Conservation (phyloP, 805 yeast genomes). For the Yarrowia hollandica region DNA sequence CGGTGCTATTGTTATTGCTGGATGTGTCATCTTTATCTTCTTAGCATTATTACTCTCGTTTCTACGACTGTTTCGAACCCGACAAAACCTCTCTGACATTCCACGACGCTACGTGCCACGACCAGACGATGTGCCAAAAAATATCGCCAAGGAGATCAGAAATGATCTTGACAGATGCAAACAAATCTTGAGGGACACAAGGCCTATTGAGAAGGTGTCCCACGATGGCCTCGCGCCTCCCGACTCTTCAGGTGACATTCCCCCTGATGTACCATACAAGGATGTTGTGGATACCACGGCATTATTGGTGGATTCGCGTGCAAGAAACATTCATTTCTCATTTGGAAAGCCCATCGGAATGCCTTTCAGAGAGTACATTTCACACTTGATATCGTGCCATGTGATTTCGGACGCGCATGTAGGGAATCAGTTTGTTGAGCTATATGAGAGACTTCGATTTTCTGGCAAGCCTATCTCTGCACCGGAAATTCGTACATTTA, state of each 20-base stretch:
- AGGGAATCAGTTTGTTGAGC: constrained; percentile 45
- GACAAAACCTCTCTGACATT: constrained; percentile 66
- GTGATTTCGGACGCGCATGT: constrained; percentile 34
- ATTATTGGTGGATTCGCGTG: constrained; percentile 41
- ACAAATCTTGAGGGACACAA: constrained; percentile 45
- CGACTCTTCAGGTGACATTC: constrained; percentile 30
- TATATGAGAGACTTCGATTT: constrained; percentile 69
- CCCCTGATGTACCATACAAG: constrained; percentile 37
- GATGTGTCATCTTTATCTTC: constrained; percentile 40
- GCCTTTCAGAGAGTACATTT: constrained; percentile 51
- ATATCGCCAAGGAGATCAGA: constrained; percentile 46
- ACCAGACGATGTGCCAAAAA: constrained; percentile 57
- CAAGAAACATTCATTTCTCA: constrained; percentile 44
- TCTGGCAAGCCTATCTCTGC: constrained; percentile 62
- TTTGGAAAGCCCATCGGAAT: constrained; percentile 42
- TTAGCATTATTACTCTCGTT: constrained; percentile 66
- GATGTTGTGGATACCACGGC: constrained; percentile 36
- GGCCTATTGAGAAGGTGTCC: constrained; percentile 46
- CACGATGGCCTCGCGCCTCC: constrained; percentile 22
- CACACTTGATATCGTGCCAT: constrained; percentile 41
- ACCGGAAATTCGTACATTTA: constrained; percentile 59
- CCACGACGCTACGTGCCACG: constrained; percentile 77
- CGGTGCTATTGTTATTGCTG: constrained; percentile 61
- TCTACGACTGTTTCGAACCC: constrained; percentile 57
- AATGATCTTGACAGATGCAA: constrained; percentile 48